These are phyloP conservation scores for Lachnellula cervina DNA, from an alignment of 2,329 filamentous ascomycete species.

Conservation along the genomic window DNA sequence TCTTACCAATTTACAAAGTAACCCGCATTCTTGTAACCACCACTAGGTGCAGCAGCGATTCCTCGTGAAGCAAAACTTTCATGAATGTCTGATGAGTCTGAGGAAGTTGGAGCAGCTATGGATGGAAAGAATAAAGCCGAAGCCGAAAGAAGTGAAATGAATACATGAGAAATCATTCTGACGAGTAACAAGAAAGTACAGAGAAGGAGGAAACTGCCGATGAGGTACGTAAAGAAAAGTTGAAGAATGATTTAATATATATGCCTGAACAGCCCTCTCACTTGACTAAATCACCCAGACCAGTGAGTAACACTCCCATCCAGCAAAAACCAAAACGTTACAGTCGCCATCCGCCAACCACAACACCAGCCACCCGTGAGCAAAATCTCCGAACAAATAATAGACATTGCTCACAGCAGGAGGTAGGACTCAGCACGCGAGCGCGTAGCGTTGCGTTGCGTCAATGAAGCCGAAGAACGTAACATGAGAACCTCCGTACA, in stretches of 20 bases:
- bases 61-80: background rate
- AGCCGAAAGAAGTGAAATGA: background rate
- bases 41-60: background rate
- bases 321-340: background rate
- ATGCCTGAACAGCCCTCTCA: background rate
- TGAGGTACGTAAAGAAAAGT: background rate
- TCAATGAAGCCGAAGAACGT: background rate
- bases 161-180: background rate
- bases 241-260: background rate
- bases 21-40: conserved; percentile 12
- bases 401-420: no score
- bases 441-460: background rate
- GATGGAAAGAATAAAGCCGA: background rate
- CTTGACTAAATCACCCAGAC: background rate
- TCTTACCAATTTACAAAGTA: conserved; percentile 16
- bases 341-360: background rate
- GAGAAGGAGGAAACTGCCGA: background rate
- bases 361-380: background rate
- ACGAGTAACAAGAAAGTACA: background rate
- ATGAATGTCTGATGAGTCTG: no score
- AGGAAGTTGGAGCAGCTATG: background rate
- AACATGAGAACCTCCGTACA: background rate
- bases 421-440: background rate
- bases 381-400: background rate
- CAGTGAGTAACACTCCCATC: background rate